Conservation (phyloP, 2,329 filamentous ascomycete species). For the Aureobasidium sp. region DNA sequence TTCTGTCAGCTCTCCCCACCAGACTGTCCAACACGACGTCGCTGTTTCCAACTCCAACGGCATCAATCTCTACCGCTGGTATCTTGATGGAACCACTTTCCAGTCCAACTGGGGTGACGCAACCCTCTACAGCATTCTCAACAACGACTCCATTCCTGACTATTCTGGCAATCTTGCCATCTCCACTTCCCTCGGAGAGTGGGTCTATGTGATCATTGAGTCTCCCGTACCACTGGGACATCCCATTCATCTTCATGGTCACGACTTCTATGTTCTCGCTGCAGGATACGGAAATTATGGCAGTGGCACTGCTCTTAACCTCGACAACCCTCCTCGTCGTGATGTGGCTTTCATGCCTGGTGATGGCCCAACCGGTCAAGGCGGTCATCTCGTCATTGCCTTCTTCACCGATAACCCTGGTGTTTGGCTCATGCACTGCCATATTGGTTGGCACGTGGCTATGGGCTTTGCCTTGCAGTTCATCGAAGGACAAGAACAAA, state of each 20-base stretch:
- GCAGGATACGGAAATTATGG: conserved; percentile 29
- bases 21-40: conserved; percentile 27
- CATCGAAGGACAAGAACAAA: conserved; percentile 17
- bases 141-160: conserved; percentile 27
- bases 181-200: conserved; percentile 27
- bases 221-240: conserved; percentile 27
- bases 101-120: conserved; percentile 32
- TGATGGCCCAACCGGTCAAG: conserved; percentile 12
- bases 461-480: conserved; percentile 26
- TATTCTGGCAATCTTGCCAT: conserved; percentile 29
- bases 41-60: conserved; percentile 25
- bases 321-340: conserved; percentile 25
- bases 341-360: conserved; percentile 28
- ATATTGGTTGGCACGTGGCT: conserved; percentile 26
- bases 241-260: conserved; percentile 28
- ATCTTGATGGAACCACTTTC: conserved; percentile 33
- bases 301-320: conserved; percentile 23
- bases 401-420: conserved; percentile 29
- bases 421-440: conserved; percentile 24
- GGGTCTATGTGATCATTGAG: conserved; percentile 40
- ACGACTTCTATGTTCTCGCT: conserved; percentile 38
- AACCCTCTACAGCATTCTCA: conserved; percentile 29
- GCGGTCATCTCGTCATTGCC: conserved; percentile 27
- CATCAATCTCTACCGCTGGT: conserved; percentile 33
- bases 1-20: conserved; percentile 17